Evolutionary conservation across 345 rosid species (phyloP).

Genomic region (Nephelium lappaceum): DNA sequence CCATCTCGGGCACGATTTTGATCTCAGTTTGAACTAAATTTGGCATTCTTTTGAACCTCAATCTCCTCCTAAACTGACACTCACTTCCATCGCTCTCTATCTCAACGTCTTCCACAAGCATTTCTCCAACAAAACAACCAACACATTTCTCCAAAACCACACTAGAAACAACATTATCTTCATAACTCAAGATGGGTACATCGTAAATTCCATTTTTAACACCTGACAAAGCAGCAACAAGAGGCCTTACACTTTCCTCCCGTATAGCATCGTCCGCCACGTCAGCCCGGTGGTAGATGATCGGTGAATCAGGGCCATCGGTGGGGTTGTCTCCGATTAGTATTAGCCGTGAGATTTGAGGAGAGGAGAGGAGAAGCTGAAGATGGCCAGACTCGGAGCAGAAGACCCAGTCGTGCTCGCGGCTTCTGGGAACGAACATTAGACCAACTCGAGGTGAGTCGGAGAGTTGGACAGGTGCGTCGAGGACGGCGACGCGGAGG

Average conservation of each 20-base stretch:
- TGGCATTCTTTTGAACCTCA: slow-evolving; percentile 91
- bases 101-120: slow-evolving; percentile 83
- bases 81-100: slow-evolving; percentile 25
- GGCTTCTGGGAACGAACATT: slow-evolving; percentile 64
- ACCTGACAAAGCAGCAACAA: slow-evolving; percentile 54
- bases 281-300: slow-evolving; percentile 28
- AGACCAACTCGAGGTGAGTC: slow-evolving; percentile 55
- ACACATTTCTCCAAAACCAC: slow-evolving; percentile 48
- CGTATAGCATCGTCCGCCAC: slow-evolving; percentile 20
- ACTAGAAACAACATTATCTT: slow-evolving; percentile 56
- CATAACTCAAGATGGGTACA: slow-evolving; percentile 58
- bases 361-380: slow-evolving; percentile 67
- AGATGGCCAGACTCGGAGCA: slow-evolving; percentile 87
- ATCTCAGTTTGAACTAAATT: slow-evolving; percentile 71
- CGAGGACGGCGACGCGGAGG: slow-evolving; percentile 80
- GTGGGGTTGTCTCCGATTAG: slow-evolving; percentile 51
- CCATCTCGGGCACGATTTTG: slow-evolving; percentile 36
- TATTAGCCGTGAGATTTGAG: slow-evolving; percentile 62
- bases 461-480: slow-evolving; percentile 52
- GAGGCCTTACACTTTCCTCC: slow-evolving; percentile 43
- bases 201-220: slow-evolving; percentile 28
- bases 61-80: slow-evolving; percentile 58
- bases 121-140: slow-evolving; percentile 69
- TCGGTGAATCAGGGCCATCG: slow-evolving; percentile 19
- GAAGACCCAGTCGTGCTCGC: slow-evolving; percentile 86